Percentiles rank a stretch among this genome's conserved stretches.
Evolutionary conservation across 257 asterid genomes (phyloP).

Genomic region (Galeopsis tetrahit): DNA sequence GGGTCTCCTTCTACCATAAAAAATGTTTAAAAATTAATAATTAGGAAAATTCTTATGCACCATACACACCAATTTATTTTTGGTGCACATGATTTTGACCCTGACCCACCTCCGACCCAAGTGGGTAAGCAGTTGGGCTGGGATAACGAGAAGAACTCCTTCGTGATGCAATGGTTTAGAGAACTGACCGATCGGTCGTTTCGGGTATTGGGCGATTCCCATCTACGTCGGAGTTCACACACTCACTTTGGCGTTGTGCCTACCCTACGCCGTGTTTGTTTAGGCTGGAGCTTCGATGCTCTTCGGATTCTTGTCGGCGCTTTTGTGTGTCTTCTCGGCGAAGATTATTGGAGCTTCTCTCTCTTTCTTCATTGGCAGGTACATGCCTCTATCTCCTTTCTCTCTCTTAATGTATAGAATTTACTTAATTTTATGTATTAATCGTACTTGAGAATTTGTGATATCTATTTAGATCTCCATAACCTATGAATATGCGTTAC

Average conservation of each 20-base stretch:
- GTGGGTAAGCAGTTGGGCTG: constrained; percentile 46
- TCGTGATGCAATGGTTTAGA: constrained; percentile 53
- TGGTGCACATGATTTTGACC: too few species aligned
- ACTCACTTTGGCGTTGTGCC: constrained; percentile 77
- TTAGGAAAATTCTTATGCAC: too few species aligned
- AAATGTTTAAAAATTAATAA: too few species aligned
- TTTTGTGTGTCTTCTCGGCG: constrained; percentile 82
- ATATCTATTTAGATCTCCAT: not conserved
- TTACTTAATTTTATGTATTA: not conserved
- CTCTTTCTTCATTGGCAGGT: constrained; percentile 97
- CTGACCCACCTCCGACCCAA: too few species aligned
- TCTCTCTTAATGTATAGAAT: not conserved
- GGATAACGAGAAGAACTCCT: constrained; percentile 48
- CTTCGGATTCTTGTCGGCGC: constrained; percentile 89
- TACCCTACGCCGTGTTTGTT: constrained; percentile 86
- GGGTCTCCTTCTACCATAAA: too few species aligned
- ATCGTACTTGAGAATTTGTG: not conserved
- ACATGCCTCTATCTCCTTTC: constrained; percentile 11
- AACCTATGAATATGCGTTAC: not conserved
- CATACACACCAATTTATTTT: too few species aligned
- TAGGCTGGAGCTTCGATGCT: constrained; percentile 97
- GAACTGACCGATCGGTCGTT: constrained; percentile 62
- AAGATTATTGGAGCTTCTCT: constrained; percentile 92
- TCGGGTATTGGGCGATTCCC: constrained; percentile 96
- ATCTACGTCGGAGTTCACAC: constrained; percentile 84